Conservation (phyloP, 129 eudicot genomes). For the Calendula officinalis region DNA sequence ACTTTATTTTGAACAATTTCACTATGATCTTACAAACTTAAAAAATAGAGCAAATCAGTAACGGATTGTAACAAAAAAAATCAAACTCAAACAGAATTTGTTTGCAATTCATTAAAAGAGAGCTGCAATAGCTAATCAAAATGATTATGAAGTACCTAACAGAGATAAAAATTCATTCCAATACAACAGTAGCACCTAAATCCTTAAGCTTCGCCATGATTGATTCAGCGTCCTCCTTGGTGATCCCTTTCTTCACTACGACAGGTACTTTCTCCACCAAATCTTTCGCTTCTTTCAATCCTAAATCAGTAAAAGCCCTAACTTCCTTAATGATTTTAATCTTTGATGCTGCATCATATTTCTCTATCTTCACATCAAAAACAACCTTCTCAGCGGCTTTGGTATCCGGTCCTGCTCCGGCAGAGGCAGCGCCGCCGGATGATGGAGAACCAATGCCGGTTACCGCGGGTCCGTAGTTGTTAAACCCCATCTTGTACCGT, state of each 20-base stretch:
- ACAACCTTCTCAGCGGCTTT: constrained; percentile 51
- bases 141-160: background rate
- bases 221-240: constrained; percentile 68
- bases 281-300: constrained; percentile 86
- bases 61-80: too few relatives aligned
- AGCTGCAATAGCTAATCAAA: too few relatives aligned
- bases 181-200: constrained; percentile 66
- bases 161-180: constrained; percentile 44
- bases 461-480: constrained; percentile 60
- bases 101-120: too few relatives aligned
- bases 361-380: constrained; percentile 72
- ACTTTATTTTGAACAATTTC: too few relatives aligned
- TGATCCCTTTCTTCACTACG: constrained; percentile 68
- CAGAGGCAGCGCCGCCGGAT: constrained; percentile 22
- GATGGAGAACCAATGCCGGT: constrained; percentile 44
- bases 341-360: constrained; percentile 67
- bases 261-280: constrained; percentile 76
- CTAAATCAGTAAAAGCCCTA: constrained; percentile 68
- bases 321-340: constrained; percentile 81
- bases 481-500: constrained; percentile 65
- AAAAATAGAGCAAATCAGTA: too few relatives aligned
- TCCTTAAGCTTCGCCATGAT: constrained; percentile 69
- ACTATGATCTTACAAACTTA: too few relatives aligned
- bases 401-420: constrained; percentile 25
- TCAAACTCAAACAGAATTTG: too few relatives aligned